phyloP scores from a whole-genome alignment of 345 rosid genomes.

The Gossypium ekmanianum region DNA sequence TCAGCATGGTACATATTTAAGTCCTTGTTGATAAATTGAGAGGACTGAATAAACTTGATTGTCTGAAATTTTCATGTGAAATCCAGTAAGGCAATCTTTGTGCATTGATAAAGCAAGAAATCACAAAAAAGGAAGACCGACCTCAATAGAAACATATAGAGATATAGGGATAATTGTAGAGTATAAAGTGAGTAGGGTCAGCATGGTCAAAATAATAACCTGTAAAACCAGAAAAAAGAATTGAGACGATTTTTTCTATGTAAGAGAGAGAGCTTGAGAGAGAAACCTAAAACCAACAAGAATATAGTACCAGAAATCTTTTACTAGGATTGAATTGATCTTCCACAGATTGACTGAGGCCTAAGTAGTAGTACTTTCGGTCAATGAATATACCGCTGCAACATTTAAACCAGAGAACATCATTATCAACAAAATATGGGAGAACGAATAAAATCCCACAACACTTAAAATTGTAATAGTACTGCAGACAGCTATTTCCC shows the following conservation, averaged over 20 bases:
- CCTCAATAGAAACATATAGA: constrained; percentile 97
- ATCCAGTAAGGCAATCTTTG: constrained; percentile 6
- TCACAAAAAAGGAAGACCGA: constrained; percentile 22
- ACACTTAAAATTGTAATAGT: constrained; percentile 15
- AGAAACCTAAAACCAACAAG: constrained; percentile 18
- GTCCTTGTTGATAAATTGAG: constrained; percentile 95
- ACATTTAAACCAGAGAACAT: constrained; percentile 27
- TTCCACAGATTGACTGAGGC: constrained; percentile 42
- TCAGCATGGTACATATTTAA: constrained; percentile 86
- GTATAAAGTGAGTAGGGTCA: constrained; percentile 89
- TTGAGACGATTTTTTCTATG: neutral
- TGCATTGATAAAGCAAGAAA: neutral
- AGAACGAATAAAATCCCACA: constrained; percentile 10
- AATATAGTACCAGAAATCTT: constrained; percentile 59
- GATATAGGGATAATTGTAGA: constrained; percentile 97
- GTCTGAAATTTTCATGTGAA: constrained; percentile 46
- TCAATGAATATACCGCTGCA: constrained; percentile 88
- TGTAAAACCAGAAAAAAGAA: constrained; percentile 36
- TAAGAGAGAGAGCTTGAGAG: neutral
- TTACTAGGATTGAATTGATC: constrained; percentile 69
- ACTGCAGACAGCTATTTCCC: constrained; percentile 19
- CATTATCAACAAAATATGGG: constrained; percentile 8
- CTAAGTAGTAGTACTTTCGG: constrained; percentile 61
- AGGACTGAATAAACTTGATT: constrained; percentile 95
- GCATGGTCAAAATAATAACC: constrained; percentile 72